These are phyloP conservation scores for Amborella trichopoda DNA, from an alignment of 164 flowering plant species.

Conservation along the genomic window DNA sequence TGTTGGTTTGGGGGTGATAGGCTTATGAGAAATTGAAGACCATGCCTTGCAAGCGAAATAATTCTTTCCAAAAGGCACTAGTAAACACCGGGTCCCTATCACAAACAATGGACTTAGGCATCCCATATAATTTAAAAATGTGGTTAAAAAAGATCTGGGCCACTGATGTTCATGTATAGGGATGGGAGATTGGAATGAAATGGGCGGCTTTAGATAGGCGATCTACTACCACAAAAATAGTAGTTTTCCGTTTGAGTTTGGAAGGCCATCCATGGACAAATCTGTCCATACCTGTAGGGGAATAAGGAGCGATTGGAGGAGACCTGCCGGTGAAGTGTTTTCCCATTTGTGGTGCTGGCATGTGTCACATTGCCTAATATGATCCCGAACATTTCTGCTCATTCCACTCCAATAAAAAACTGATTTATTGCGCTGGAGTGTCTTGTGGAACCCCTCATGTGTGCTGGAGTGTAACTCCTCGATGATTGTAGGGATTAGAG, in stretches of 20 bases:
- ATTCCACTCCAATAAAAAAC: not conserved
- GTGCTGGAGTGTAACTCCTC: not conserved
- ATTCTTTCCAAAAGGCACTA: constrained; percentile 1
- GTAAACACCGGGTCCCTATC: constrained; percentile 4
- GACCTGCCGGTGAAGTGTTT: not conserved
- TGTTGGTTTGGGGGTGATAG: not conserved
- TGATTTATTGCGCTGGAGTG: not conserved
- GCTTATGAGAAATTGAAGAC: not conserved
- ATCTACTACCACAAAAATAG: constrained; percentile 1
- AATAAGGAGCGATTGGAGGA: not conserved
- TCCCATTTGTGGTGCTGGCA: not conserved
- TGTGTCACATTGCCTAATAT: not conserved
- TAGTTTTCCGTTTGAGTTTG: not conserved
- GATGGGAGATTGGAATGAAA: not conserved
- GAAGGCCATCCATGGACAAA: not conserved
- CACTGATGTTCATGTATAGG: not conserved
- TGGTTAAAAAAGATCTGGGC: not conserved
- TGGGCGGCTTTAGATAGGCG: not conserved
- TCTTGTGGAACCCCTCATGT: not conserved
- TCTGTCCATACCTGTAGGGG: not conserved
- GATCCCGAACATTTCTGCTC: not conserved
- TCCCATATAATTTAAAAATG: constrained; percentile 1
- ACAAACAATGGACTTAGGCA: constrained; percentile 3
- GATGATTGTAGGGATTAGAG: not conserved
- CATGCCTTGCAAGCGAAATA: not conserved